Base-by-base conservation (phyloP, 2,329 filamentous ascomycete genomes). In the Monilinia laxa region DNA sequence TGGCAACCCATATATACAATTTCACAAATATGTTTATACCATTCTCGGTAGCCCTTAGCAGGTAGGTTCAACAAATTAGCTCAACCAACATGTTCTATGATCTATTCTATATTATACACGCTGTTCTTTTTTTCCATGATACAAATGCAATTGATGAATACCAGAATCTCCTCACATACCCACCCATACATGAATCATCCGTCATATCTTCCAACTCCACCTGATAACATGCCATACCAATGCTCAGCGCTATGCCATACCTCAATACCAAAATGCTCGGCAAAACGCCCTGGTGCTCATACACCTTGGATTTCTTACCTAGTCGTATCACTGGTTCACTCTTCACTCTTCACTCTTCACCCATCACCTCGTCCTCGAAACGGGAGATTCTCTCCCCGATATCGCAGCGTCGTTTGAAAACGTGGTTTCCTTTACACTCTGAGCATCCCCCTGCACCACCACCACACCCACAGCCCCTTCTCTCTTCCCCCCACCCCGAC, bases 231-330 rank as follows among this genome's bases (percentile, higher is more conserved):
- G 3, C 38, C 38, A 40, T 38, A 18, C 28, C 28, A 9, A 20
- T 55, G 20, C 31, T 40, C 31, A 35, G 49, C 18, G 25, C 57
- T 23, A 49, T 35, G 12, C 42, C 18, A 18, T 49, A 60, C 23
- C 28, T 28, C 57, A 49, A 60, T 51, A 25, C 58, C 58, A 60
- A 60, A 49, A 60, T 49, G 28, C 42, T 51, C 58, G 28, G 51
- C 11, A 16, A 4, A 28, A 60, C 45, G 58, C 58, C 18, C 45
- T 23, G 6, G 20, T 59, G 5, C 40, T 40, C 11, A 20, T 14
- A n/a, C 31, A 4, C 38, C 3, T 9, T 25, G 11, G 11, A 11
- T 42, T n/a, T 18, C 25, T 12, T 16, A 42, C 20, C 25, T 20
- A 51, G 20, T 23, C 12, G 40, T 16, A 42, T 42, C 40, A 49